phyloP scores from a whole-genome alignment of 768 basidiomycete genomes.

The Hericium alpestre region DNA sequence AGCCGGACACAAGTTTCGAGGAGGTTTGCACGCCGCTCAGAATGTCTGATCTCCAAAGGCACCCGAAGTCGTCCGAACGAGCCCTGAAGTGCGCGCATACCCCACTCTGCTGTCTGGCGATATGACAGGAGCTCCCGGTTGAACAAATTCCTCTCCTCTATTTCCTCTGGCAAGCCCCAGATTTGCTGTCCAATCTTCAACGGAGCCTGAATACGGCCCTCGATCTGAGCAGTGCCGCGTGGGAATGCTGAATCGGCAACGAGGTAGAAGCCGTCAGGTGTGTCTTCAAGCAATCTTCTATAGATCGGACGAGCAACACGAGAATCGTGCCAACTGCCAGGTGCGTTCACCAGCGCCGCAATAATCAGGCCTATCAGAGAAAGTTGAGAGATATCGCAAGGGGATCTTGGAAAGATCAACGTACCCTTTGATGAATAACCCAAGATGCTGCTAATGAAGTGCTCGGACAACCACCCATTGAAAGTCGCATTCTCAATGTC shows the following conservation, averaged over 20 bases:
- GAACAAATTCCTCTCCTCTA: conserved; percentile 17
- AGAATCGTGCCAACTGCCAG: conserved; percentile 42
- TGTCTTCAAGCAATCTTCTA: conserved; percentile 20
- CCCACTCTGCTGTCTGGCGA: conserved; percentile 43
- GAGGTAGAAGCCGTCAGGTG: conserved; percentile 32
- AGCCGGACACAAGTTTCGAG: conserved; percentile 27
- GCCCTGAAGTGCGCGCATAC: conserved; percentile 33
- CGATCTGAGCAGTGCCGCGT: conserved; percentile 20
- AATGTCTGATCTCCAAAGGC: conserved; percentile 27
- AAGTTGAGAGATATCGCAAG: not conserved
- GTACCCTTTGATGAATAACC: conserved; percentile 16
- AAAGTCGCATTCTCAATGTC: conserved; percentile 1
- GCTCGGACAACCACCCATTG: conserved; percentile 1
- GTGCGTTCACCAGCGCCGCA: conserved; percentile 25
- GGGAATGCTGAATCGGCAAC: conserved; percentile 39
- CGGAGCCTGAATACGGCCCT: conserved; percentile 26
- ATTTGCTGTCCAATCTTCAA: conserved; percentile 23
- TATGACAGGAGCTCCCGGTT: conserved; percentile 33
- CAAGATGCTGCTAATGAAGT: not conserved
- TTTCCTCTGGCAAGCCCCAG: conserved; percentile 9
- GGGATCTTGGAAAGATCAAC: too few species aligned
- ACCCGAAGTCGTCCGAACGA: conserved; percentile 35
- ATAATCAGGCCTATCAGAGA: conserved; percentile 25
- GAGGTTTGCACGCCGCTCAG: conserved; percentile 17
- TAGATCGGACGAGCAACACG: conserved; percentile 31